Evolutionary conservation across 257 asterid species (phyloP).

Genomic region (Solanum habrochaites): DNA sequence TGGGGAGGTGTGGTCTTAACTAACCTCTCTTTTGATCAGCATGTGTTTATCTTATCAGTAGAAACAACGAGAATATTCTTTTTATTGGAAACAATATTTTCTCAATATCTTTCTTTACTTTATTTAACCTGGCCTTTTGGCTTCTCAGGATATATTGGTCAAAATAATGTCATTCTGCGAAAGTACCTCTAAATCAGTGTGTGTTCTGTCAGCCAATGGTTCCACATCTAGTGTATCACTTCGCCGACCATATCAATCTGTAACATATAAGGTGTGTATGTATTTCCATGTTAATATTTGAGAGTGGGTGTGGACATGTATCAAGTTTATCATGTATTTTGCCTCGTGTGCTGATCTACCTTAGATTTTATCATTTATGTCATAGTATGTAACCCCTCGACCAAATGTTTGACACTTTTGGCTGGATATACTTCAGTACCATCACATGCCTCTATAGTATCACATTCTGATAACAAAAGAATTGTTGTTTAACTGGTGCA

Average conservation of each 20-base stretch:
- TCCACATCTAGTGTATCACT: constrained; percentile 4
- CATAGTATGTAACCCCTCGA: background rate
- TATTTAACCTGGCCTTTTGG: background rate
- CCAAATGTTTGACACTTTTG: background rate
- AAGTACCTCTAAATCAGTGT: background rate
- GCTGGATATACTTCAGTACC: background rate
- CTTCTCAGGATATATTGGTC: constrained; percentile 6
- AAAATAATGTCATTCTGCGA: constrained; percentile 4
- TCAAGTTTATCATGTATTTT: background rate
- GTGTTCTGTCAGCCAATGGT: constrained; percentile 5
- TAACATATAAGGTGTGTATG: constrained; percentile 9
- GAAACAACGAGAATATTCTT: background rate
- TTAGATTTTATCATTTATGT: background rate
- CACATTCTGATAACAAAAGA: background rate
- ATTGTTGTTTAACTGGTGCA: background rate
- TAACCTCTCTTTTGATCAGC: background rate
- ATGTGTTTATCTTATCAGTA: background rate
- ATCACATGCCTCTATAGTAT: background rate
- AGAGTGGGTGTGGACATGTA: background rate
- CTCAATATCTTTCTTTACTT: background rate
- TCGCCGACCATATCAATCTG: constrained; percentile 2
- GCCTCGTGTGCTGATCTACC: background rate
- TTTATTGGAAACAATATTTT: background rate
- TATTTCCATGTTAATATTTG: background rate
- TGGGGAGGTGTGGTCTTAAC: constrained; percentile 6